Conservation (phyloP, 352 stramenopile genomes). For the Pseudoperonospora humuli region DNA sequence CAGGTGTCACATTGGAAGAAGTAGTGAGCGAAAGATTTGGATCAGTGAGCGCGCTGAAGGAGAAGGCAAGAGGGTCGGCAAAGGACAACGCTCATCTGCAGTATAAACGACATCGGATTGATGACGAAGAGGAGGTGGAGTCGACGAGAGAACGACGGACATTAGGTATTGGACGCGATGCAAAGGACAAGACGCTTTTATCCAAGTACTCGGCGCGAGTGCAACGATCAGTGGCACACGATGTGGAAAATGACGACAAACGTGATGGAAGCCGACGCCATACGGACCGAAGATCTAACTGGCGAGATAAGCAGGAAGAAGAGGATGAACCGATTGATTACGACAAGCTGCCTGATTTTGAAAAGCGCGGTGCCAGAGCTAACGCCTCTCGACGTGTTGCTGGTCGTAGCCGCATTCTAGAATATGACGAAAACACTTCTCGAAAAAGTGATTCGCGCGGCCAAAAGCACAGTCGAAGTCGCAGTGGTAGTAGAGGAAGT, state of each 20-base stretch:
- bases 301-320: slow-evolving; percentile 37
- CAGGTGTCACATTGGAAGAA: slow-evolving; percentile 44
- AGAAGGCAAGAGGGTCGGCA: slow-evolving; percentile 41
- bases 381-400: slow-evolving; percentile 17
- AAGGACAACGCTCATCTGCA: slow-evolving; percentile 51
- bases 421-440: slow-evolving; percentile 5
- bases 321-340: slow-evolving; percentile 75
- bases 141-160: slow-evolving; percentile 6
- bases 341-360: slow-evolving; percentile 64
- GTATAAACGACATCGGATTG: slow-evolving; percentile 44
- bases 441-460: slow-evolving; percentile 1
- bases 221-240: slow-evolving; percentile 40
- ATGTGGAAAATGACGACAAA: slow-evolving; percentile 15
- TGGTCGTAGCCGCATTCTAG: slow-evolving; percentile 1
- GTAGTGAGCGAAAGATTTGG: slow-evolving; percentile 57
- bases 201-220: slow-evolving; percentile 55
- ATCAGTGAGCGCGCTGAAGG: slow-evolving; percentile 45
- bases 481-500: slow-evolving; percentile 28
- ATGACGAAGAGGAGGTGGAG: slow-evolving; percentile 11
- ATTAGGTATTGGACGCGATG: slow-evolving; percentile 42
- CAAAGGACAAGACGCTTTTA: slow-evolving; percentile 51
- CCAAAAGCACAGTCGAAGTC: slow-evolving; percentile 23
- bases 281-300: slow-evolving; percentile 9
- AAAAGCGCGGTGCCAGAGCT: slow-evolving; percentile 29
- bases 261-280: background rate